phyloP scores from a whole-genome alignment of 495 filamentous ascomycete species.

The Lepraria neglecta region DNA sequence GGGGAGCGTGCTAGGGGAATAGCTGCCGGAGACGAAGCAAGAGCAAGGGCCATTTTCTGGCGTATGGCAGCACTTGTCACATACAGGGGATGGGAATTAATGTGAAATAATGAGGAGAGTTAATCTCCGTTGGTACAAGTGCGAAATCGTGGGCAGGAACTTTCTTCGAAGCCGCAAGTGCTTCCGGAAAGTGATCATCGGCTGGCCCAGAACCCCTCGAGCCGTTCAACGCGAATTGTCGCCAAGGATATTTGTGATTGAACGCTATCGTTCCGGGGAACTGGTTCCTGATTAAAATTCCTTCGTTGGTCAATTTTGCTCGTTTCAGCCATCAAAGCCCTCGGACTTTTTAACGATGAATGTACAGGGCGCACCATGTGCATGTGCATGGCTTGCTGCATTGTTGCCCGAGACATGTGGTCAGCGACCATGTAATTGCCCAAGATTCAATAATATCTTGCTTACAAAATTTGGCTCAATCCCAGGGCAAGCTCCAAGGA shows the following conservation, averaged over 20 bases:
- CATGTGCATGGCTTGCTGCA: no score
- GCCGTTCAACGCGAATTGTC: not conserved
- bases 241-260: not conserved
- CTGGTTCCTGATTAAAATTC: not conserved
- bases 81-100: slow-evolving; percentile 5
- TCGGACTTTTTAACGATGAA: not conserved
- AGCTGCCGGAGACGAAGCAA: not conserved
- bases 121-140: slow-evolving; percentile 11
- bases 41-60: slow-evolving; percentile 1
- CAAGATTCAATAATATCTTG: no score
- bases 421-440: no score
- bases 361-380: not conserved
- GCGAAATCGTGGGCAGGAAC: not conserved
- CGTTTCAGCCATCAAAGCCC: slow-evolving; percentile 3
- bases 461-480: no score
- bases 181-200: slow-evolving; percentile 2
- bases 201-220: not conserved
- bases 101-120: not conserved
- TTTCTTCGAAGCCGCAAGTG: slow-evolving; percentile 5
- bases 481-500: no score
- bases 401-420: no score
- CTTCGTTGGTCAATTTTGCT: not conserved
- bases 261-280: slow-evolving; percentile 1
- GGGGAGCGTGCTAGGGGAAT: not conserved
- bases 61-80: slow-evolving; percentile 9